Conservation (phyloP, 108 stramenopile species). For the Cyclostephanos invisitatus region DNA sequence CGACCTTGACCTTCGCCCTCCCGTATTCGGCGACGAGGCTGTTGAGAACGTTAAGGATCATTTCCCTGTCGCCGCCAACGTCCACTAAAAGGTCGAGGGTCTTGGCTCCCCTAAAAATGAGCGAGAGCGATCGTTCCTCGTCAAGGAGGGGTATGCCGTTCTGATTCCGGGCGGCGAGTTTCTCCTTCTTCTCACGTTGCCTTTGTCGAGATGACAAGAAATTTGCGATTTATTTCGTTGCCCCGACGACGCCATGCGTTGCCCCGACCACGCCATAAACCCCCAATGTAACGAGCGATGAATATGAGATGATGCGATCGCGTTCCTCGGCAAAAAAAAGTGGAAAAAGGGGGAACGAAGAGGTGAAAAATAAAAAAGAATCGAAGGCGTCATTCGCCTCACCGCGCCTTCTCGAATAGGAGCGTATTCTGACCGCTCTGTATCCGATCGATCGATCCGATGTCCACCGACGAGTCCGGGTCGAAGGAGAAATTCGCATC, state of each 20-base stretch:
- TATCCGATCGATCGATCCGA: constrained; percentile 82
- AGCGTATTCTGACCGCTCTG: constrained; percentile 76
- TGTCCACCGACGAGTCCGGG: constrained; percentile 51
- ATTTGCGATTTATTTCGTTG: background rate
- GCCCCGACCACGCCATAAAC: background rate
- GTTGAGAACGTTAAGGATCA: constrained; percentile 68
- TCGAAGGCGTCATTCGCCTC: constrained; percentile 4
- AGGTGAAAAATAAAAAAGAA: background rate
- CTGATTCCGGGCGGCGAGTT: constrained; percentile 23
- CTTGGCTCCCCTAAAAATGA: constrained; percentile 78
- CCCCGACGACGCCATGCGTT: background rate
- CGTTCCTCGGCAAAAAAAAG: background rate
- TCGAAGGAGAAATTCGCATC: constrained; percentile 12
- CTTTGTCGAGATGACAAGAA: background rate
- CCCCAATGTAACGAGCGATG: background rate
- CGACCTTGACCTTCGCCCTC: constrained; percentile 62
- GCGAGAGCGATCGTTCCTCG: constrained; percentile 68
- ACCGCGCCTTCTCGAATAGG: constrained; percentile 58
- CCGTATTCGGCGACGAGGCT: constrained; percentile 60
- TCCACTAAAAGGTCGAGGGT: constrained; percentile 80
- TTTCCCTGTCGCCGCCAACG: constrained; percentile 55
- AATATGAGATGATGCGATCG: background rate
- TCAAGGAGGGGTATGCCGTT: constrained; percentile 49
- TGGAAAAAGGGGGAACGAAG: background rate
- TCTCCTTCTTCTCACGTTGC: constrained; percentile 48